phyloP scores from a whole-genome alignment of 306 rosid species.

The Betula pendula region DNA sequence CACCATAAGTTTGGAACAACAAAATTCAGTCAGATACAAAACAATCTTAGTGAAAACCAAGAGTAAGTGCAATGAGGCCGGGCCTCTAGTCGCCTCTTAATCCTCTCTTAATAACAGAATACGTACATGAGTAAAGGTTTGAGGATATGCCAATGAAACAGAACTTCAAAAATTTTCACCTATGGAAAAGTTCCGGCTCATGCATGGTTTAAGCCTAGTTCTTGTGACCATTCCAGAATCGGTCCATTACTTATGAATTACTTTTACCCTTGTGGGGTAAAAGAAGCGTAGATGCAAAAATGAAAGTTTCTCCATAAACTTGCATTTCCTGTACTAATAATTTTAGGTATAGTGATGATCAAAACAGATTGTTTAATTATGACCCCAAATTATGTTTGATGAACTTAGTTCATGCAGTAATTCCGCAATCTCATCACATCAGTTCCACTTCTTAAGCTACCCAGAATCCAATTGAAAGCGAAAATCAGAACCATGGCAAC shows the following conservation, averaged over 20 bases:
- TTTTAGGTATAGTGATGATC: not conserved
- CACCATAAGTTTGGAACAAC: constrained; percentile 21
- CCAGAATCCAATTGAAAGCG: not conserved
- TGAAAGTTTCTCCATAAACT: not conserved
- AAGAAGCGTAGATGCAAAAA: no score
- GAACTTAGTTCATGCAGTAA: not conserved
- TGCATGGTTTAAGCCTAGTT: not conserved
- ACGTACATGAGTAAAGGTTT: not conserved
- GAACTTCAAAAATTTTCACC: not conserved
- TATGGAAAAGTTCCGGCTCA: not conserved
- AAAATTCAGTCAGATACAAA: constrained; percentile 10
- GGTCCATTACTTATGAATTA: not conserved
- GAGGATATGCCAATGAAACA: not conserved
- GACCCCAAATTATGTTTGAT: not conserved
- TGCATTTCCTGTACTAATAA: not conserved
- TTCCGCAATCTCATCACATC: not conserved
- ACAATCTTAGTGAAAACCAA: not conserved
- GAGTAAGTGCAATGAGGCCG: constrained; percentile 4
- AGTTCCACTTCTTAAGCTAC: not conserved
- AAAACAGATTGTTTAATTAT: not conserved
- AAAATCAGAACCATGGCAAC: not conserved
- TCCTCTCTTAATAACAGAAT: not conserved
- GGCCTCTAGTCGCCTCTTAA: not conserved
- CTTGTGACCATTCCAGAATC: not conserved
- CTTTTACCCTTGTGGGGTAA: not conserved